Evolutionary conservation across 768 basidiomycete species (phyloP).

Genomic region (Boletus subcaerulescens): DNA sequence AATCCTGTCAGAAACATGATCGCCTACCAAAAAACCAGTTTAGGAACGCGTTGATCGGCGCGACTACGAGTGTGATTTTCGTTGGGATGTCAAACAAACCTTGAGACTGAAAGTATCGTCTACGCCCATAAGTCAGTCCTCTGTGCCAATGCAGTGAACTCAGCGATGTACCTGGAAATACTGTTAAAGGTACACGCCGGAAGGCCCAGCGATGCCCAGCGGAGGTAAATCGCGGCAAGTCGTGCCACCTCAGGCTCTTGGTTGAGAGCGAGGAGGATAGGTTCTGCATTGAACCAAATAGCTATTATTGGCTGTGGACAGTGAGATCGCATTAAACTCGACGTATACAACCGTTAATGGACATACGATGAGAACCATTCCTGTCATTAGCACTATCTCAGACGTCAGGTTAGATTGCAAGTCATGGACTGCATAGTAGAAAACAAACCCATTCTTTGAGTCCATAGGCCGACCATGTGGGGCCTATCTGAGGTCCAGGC

Average conservation of each 20-base stretch:
- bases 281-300: constrained; percentile 84
- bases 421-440: not conserved
- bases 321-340: not conserved
- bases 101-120: constrained; percentile 72
- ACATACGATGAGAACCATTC: constrained; percentile 57
- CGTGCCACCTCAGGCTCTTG: constrained; percentile 85
- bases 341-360: not conserved
- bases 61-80: constrained; percentile 74
- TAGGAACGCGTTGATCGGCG: constrained; percentile 80
- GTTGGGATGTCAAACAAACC: constrained; percentile 85
- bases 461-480: constrained; percentile 83
- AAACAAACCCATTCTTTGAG: constrained; percentile 77
- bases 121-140: constrained; percentile 8
- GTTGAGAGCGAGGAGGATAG: constrained; percentile 66
- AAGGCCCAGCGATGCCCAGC: constrained; percentile 72
- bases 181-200: constrained; percentile 66
- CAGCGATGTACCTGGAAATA: constrained; percentile 46
- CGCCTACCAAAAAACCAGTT: constrained; percentile 84
- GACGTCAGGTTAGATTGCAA: constrained; percentile 2
- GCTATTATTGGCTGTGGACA: constrained; percentile 47
- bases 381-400: constrained; percentile 57
- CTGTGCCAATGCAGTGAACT: not conserved
- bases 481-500: constrained; percentile 93
- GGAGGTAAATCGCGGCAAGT: constrained; percentile 73
- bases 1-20: not conserved